These are phyloP conservation scores for Ascoidea tarda DNA, from an alignment of 805 yeast genomes.

Conservation along the genomic window DNA sequence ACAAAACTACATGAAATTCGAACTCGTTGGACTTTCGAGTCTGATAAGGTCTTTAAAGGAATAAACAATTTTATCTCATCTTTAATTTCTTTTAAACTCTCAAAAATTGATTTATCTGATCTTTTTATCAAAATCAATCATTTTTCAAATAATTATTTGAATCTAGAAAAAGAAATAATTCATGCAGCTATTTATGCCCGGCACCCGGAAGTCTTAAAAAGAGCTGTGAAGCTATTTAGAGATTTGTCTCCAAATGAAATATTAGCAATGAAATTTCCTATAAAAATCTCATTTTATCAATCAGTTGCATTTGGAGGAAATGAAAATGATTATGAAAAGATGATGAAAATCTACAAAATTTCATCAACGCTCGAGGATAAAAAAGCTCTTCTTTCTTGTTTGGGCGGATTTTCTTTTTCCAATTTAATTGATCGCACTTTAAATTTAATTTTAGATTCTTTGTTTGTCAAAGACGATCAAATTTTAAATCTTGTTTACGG, in stretches of 20 bases:
- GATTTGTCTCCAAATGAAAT: slow-evolving; percentile 41
- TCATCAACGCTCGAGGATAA: slow-evolving; percentile 56
- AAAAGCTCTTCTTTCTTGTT: slow-evolving; percentile 48
- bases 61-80: slow-evolving; percentile 37
- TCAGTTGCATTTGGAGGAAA: slow-evolving; percentile 55
- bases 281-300: slow-evolving; percentile 50
- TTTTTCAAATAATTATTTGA: too few species aligned
- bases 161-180: too few species aligned
- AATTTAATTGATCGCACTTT: slow-evolving; percentile 42
- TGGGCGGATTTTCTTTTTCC: slow-evolving; percentile 48
- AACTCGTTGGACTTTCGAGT: slow-evolving; percentile 44
- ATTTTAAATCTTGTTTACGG: slow-evolving; percentile 68
- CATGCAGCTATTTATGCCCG: slow-evolving; percentile 38
- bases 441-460: slow-evolving; percentile 39
- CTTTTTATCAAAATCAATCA: too few species aligned
- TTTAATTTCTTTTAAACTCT: slow-evolving; percentile 24
- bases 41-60: slow-evolving; percentile 25
- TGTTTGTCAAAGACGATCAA: slow-evolving; percentile 52
- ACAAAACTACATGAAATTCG: slow-evolving; percentile 32
- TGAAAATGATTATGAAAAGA: slow-evolving; percentile 43
- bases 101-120: too few species aligned
- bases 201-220: slow-evolving; percentile 19
- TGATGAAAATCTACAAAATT: slow-evolving; percentile 43
- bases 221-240: slow-evolving; percentile 27
- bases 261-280: slow-evolving; percentile 58